phyloP scores from a whole-genome alignment of 208 protist genomes.

The Acanthamoeba healyi region DNA sequence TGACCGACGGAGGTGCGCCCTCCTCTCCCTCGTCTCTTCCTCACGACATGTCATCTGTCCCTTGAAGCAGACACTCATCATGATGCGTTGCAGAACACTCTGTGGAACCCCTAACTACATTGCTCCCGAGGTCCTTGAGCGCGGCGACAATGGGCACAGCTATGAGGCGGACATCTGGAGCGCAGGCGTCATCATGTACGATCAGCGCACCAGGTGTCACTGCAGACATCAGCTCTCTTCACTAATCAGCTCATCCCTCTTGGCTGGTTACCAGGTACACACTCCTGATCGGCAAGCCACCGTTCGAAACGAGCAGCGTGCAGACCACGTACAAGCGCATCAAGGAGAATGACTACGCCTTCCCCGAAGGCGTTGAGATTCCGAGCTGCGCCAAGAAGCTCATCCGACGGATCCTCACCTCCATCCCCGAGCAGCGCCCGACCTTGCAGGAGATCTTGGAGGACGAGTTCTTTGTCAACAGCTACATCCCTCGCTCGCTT shows the following conservation, averaged over 20 bases:
- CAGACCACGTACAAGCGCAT: conserved; percentile 98
- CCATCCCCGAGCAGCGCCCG: conserved; percentile 91
- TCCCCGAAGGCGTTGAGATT: conserved; percentile 92
- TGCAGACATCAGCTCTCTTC: too few relatives aligned
- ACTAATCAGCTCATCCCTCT: not conserved
- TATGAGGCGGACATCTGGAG: conserved; percentile 99
- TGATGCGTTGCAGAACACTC: conserved; percentile 90
- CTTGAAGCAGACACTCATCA: too few relatives aligned
- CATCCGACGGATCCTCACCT: conserved; percentile 91
- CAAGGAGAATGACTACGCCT: conserved; percentile 94
- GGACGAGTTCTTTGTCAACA: conserved; percentile 92
- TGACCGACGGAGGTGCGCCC: conserved; percentile 82
- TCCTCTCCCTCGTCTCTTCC: conserved; percentile 38
- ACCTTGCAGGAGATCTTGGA: conserved; percentile 92
- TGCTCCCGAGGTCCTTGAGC: conserved; percentile 93
- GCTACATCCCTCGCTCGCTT: conserved; percentile 11
- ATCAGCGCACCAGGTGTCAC: not conserved
- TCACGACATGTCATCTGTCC: too few relatives aligned
- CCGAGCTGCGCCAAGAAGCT: conserved; percentile 92
- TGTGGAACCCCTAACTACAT: conserved; percentile 98
- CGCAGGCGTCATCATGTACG: conserved; percentile 97
- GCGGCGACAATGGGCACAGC: conserved; percentile 92
- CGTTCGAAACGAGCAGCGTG: conserved; percentile 97
- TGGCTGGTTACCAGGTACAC: conserved; percentile 91
- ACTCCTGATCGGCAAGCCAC: conserved; percentile 96